Percentiles rank a stretch among this genome's conserved stretches.
These are phyloP conservation scores for Carex arenaria DNA, from an alignment of 202 grass and related monocot genomes.

Conservation along the genomic window DNA sequence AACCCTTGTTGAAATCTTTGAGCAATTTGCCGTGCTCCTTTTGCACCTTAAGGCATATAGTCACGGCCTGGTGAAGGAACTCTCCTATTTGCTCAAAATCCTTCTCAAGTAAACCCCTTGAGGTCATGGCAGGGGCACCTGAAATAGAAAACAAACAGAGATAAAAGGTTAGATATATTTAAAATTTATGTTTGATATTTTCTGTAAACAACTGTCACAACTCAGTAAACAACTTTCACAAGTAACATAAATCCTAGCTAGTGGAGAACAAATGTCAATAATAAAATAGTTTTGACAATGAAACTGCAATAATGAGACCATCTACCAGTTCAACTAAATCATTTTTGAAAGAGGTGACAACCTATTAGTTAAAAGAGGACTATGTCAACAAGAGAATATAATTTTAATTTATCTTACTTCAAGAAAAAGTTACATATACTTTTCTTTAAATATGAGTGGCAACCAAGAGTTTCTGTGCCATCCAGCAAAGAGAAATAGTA, in stretches of 20 bases:
- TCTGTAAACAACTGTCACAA: neutral
- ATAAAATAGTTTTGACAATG: neutral
- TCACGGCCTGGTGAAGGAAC: constrained; percentile 97
- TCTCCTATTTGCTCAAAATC: constrained; percentile 92
- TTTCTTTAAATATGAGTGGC: neutral
- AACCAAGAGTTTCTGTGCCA: neutral
- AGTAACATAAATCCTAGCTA: neutral
- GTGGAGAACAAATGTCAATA: neutral
- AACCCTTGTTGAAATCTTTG: constrained; percentile 97
- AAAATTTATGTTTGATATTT: neutral
- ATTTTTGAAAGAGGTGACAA: neutral
- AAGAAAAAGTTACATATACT: neutral
- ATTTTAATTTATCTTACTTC: neutral
- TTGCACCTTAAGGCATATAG: constrained; percentile 81
- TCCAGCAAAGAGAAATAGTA: neutral
- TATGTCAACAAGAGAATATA: neutral
- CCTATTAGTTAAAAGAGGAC: neutral
- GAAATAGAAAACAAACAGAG: constrained; percentile 21
- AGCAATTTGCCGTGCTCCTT: constrained; percentile 92
- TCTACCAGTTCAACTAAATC: neutral
- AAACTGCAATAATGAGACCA: neutral
- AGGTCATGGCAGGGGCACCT: constrained; percentile 98
- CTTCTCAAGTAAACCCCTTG: constrained; percentile 84
- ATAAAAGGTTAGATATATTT: neutral
- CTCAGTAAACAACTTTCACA: neutral